Base-by-base conservation (phyloP, 2,329 filamentous ascomycete species). In the Nakataea oryzae region DNA sequence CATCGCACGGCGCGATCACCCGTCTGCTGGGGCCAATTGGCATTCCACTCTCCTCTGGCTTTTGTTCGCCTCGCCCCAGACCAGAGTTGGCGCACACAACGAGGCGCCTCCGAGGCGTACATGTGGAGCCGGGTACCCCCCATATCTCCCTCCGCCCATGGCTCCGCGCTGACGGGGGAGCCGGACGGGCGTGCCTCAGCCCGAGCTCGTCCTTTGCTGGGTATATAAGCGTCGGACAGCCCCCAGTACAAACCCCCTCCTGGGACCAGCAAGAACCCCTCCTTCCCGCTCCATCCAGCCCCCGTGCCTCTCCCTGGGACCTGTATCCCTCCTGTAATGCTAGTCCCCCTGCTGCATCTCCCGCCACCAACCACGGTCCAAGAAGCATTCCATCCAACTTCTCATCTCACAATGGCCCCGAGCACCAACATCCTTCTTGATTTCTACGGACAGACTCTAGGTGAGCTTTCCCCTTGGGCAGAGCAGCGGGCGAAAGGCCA, bases 381-480 rank as follows among this genome's bases (percentile, higher is more conserved):
- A n/a, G 17, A n/a, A 6, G 41, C 41, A 17, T n/a, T 50, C 26
- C 11, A 27, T 26, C n/a, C 29, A 14, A 27, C 27, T 50, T 9
- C 8, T 47, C 13, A 54, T 14, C 11, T 21, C 54, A 50, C 50
- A 28, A 61, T 61, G 59, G 59, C 32, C 17, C 54, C 60, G 9
- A 17, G n/a, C 21, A 61, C 28, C 32, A 50, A 50, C 6, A 50
- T 47, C 55, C 56, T 50, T 57, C 41, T 50, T n/a, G 60, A 61
- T 30, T 57, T 58, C 55, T 61, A 58, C 55, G n/a, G 26, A 8
- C 60, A 61, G 60, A 57, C 55, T 3, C 30, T 61, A 57, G 60
- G 60, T 61, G 57, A 27, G 60, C 34, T 14, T n/a, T 50, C 41
- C 27, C 14, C n/a, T 32, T 50, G 17, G 21, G 41, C 41, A 8